Conservation (phyloP, 2,329 filamentous ascomycete species). For the Elsinoe ampelina region DNA sequence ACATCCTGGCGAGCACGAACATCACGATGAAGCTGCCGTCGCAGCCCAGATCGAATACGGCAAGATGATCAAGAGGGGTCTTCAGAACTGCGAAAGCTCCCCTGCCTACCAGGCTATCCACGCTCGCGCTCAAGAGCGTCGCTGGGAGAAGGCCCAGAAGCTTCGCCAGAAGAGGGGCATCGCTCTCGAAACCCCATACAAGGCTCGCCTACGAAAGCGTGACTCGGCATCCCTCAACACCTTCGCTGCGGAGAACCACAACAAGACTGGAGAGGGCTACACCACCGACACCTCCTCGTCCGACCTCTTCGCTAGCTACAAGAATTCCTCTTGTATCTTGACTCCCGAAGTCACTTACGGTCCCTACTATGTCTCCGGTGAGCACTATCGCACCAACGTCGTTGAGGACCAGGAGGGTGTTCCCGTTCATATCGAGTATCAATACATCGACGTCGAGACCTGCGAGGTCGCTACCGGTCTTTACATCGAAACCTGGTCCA, state of each 20-base stretch:
- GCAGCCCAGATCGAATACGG: conserved; percentile 14
- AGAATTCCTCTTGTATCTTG: conserved; percentile 23
- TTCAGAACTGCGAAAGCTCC: conserved; percentile 12
- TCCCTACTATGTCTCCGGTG: conserved; percentile 30
- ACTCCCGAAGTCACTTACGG: conserved; percentile 25
- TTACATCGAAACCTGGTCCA: conserved; percentile 39
- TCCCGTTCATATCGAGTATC: conserved; percentile 34
- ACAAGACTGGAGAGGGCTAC: conserved; percentile 13
- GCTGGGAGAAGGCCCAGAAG: conserved; percentile 15
- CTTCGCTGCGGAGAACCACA: conserved; percentile 14
- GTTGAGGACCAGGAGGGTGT: conserved; percentile 35
- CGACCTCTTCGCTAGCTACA: conserved; percentile 14
- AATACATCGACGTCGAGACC: conserved; percentile 35
- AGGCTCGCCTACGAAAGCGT: conserved; percentile 11
- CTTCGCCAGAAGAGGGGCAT: conserved; percentile 13
- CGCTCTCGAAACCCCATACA: conserved; percentile 6
- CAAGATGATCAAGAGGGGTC: conserved; percentile 15
- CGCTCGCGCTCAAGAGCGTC: conserved; percentile 11
- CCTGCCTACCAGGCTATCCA: conserved; percentile 14
- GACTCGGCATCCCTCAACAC: conserved; percentile 14
- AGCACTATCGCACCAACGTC: conserved; percentile 33
- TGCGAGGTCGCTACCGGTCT: conserved; percentile 34
- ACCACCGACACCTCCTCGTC: conserved; percentile 5
- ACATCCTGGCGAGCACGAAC: conserved; percentile 15
- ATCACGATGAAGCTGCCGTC: conserved; percentile 11